A percentile compares a stretch with the other conserved stretches of the same genome.
Evolutionary conservation across 495 filamentous ascomycete species (phyloP).

Genomic region (Echria macrotheca): DNA sequence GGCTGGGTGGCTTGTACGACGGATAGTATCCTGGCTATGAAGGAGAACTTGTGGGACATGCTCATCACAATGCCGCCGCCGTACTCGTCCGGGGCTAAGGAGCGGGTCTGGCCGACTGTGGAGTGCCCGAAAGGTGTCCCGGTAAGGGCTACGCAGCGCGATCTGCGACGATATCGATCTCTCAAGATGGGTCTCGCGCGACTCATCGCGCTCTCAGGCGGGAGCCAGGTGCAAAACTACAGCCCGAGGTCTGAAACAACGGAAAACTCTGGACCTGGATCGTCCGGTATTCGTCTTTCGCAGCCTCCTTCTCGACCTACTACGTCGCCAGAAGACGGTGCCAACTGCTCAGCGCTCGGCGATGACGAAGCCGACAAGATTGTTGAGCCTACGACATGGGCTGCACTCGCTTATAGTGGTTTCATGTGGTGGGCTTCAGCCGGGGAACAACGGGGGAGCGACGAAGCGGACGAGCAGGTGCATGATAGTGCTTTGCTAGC

Average conservation of each 20-base stretch:
- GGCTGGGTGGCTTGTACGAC: conserved; percentile 95
- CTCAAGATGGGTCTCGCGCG: conserved; percentile 63
- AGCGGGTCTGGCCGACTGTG: conserved; percentile 72
- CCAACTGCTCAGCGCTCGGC: background rate
- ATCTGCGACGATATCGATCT: conserved; percentile 70
- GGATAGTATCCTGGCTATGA: conserved; percentile 82
- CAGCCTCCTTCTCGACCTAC: conserved; percentile 22
- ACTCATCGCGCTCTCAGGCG: conserved; percentile 25
- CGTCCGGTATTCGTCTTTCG: conserved; percentile 22
- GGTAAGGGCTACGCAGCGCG: conserved; percentile 87
- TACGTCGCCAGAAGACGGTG: conserved; percentile 19
- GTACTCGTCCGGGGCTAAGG: conserved; percentile 45
- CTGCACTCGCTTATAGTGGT: conserved; percentile 78
- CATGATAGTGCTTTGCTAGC: conserved; percentile 44
- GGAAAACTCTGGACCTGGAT: conserved; percentile 17
- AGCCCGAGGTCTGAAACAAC: conserved; percentile 18
- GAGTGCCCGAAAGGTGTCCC: conserved; percentile 51
- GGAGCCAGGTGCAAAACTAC: conserved; percentile 17
- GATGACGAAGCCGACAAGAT: conserved; percentile 47
- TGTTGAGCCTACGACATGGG: conserved; percentile 80
- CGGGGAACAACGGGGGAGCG: conserved; percentile 66
- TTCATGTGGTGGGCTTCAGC: conserved; percentile 99
- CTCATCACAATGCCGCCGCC: conserved; percentile 71
- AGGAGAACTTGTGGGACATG: conserved; percentile 79
- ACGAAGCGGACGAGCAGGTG: conserved; percentile 43